A percentile compares a stretch with the other conserved stretches of the same genome.
phyloP scores from a whole-genome alignment of 805 yeast genomes.

The Wickerhamiella hasegawae region DNA sequence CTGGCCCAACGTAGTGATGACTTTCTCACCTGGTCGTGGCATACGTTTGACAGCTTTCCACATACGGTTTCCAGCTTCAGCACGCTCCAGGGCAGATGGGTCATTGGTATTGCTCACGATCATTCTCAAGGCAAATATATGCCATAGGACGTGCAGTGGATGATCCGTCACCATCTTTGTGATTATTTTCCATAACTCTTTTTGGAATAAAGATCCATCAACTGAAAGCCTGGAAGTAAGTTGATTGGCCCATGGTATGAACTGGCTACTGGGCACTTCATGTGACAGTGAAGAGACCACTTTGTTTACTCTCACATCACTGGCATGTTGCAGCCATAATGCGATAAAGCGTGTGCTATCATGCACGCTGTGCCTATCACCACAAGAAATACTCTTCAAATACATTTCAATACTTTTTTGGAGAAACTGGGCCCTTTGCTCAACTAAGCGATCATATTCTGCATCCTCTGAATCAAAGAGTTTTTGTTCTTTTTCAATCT shows the following conservation, averaged over 20 bases:
- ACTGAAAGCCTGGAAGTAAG: slow-evolving; percentile 49
- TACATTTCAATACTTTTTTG: slow-evolving; percentile 43
- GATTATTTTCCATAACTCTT: slow-evolving; percentile 21
- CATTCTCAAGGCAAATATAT: neutral
- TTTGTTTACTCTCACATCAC: slow-evolving; percentile 28
- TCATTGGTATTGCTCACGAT: neutral
- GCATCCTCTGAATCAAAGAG: slow-evolving; percentile 33
- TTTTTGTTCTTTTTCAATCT: slow-evolving; percentile 14
- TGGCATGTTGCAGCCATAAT: slow-evolving; percentile 58
- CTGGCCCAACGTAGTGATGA: neutral
- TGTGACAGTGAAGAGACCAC: slow-evolving; percentile 26
- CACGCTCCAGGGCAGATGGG: neutral
- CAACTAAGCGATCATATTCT: slow-evolving; percentile 27
- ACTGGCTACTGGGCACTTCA: slow-evolving; percentile 39
- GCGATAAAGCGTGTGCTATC: slow-evolving; percentile 42
- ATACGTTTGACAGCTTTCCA: neutral
- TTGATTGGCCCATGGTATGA: slow-evolving; percentile 73
- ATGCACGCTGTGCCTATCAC: slow-evolving; percentile 5
- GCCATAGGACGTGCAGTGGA: slow-evolving; percentile 3
- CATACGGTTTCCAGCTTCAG: slow-evolving; percentile 1
- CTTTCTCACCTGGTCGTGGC: neutral
- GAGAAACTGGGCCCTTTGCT: slow-evolving; percentile 29
- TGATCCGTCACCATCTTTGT: neutral
- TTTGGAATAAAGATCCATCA: slow-evolving; percentile 52
- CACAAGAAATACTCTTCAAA: slow-evolving; percentile 26